Evolutionary conservation across 1,139 yeast genomes (phyloP).

Genomic region (Torulaspora pretoriensis): DNA sequence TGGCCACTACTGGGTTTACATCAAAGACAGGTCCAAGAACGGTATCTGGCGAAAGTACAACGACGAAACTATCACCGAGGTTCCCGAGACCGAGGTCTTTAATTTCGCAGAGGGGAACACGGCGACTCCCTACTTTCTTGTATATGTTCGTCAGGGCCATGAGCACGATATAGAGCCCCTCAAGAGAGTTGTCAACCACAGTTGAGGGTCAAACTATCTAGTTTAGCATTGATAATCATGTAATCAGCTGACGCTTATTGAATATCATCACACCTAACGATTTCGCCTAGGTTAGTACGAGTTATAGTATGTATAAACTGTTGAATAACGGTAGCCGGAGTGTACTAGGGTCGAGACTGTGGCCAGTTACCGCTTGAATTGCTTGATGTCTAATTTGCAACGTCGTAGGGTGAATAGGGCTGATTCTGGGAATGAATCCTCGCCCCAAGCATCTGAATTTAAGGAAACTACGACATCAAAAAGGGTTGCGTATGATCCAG

Average conservation of each 20-base stretch:
- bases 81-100: slow-evolving; percentile 62
- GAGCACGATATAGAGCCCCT: slow-evolving; percentile 65
- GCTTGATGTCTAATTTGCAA: slow-evolving; percentile 43
- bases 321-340: neutral
- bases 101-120: slow-evolving; percentile 70
- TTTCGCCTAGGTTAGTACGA: neutral
- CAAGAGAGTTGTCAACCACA: slow-evolving; percentile 41
- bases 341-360: neutral
- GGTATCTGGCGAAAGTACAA: slow-evolving; percentile 78
- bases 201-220: neutral
- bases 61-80: slow-evolving; percentile 86
- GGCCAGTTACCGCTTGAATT: neutral
- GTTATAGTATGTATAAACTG: neutral
- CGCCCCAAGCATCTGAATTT: slow-evolving; percentile 23
- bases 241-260: neutral
- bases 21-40: slow-evolving; percentile 63
- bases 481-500: slow-evolving; percentile 81
- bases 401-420: slow-evolving; percentile 44
- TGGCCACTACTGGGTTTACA: slow-evolving; percentile 96
- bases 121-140: slow-evolving; percentile 91
- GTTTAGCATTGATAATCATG: neutral
- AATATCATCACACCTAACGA: neutral
- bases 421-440: slow-evolving; percentile 21
- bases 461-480: slow-evolving; percentile 21
- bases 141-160: slow-evolving; percentile 67